These are phyloP conservation scores for Colletotrichum filicis DNA, from an alignment of 2,329 filamentous ascomycete species.

Conservation along the genomic window DNA sequence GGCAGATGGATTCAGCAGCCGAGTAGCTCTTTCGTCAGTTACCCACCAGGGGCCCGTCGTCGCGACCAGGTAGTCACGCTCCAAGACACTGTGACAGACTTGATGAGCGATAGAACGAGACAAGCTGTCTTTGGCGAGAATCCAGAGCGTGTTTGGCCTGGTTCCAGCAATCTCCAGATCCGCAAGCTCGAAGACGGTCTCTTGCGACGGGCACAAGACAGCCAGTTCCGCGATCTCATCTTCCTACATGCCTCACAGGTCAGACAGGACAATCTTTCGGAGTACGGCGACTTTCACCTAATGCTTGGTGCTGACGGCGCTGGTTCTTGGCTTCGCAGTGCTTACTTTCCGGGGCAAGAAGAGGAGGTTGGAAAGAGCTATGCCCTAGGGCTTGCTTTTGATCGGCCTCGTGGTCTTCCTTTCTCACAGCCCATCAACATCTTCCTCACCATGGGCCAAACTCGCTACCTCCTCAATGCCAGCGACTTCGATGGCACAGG, in stretches of 20 bases:
- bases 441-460: conserved; percentile 49
- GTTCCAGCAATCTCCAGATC: conserved; percentile 49
- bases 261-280: conserved; percentile 41
- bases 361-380: conserved; percentile 47
- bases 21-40: conserved; percentile 38
- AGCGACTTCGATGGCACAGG: conserved; percentile 46
- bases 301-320: conserved; percentile 48
- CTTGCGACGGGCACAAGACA: conserved; percentile 44
- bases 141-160: conserved; percentile 48
- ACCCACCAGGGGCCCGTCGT: conserved; percentile 42
- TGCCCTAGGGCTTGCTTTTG: conserved; percentile 47
- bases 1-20: conserved; percentile 42
- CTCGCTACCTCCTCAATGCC: conserved; percentile 48
- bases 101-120: conserved; percentile 42
- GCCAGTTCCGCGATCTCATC: conserved; percentile 44
- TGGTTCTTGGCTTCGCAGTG: conserved; percentile 46
- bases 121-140: conserved; percentile 45
- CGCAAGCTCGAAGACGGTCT: conserved; percentile 49
- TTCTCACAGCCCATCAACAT: conserved; percentile 48
- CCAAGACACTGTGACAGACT: conserved; percentile 45
- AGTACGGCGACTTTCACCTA: conserved; percentile 47
- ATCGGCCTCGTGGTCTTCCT: conserved; percentile 44
- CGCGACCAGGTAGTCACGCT: conserved; percentile 49
- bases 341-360: conserved; percentile 47
- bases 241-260: conserved; percentile 45